Conservation (phyloP, 371 early-diverging fungal genomes). For the Dinochytrium kinnereticum region DNA sequence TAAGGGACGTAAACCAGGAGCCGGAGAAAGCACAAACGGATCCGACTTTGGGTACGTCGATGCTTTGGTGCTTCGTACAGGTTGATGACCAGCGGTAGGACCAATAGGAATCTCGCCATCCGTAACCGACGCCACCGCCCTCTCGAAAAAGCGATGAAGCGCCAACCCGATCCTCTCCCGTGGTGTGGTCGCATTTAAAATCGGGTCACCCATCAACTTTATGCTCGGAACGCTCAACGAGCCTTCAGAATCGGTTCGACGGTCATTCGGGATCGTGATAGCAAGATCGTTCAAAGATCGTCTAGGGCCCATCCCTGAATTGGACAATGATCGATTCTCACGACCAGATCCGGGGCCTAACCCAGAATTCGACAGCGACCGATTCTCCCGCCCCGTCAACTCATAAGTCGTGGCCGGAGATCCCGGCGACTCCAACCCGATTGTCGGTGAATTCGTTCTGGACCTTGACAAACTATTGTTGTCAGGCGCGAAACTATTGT, state of each 20-base stretch:
- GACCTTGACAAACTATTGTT: background rate
- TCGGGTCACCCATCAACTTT: constrained; percentile 6
- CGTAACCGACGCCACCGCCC: constrained; percentile 30
- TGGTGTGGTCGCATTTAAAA: constrained; percentile 1
- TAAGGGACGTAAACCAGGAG: background rate
- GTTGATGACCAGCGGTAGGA: background rate
- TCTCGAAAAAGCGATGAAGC: constrained; percentile 38
- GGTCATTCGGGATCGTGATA: background rate
- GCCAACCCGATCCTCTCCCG: constrained; percentile 28
- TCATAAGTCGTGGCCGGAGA: background rate
- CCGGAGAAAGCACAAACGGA: background rate
- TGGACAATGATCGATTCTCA: constrained; percentile 6
- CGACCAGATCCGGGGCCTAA: background rate
- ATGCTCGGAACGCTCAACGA: background rate
- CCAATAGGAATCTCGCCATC: constrained; percentile 39
- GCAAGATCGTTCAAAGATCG: constrained; percentile 7
- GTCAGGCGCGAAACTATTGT: background rate
- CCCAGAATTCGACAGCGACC: constrained; percentile 8
- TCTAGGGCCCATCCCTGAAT: constrained; percentile 6
- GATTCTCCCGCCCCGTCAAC: background rate
- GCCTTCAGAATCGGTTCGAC: constrained; percentile 3
- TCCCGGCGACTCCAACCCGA: background rate
- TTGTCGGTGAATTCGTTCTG: background rate
- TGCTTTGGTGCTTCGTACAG: background rate
- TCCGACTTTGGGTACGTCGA: background rate